phyloP scores from a whole-genome alignment of 176 grass and related monocot species.

The Triticum timopheevii region DNA sequence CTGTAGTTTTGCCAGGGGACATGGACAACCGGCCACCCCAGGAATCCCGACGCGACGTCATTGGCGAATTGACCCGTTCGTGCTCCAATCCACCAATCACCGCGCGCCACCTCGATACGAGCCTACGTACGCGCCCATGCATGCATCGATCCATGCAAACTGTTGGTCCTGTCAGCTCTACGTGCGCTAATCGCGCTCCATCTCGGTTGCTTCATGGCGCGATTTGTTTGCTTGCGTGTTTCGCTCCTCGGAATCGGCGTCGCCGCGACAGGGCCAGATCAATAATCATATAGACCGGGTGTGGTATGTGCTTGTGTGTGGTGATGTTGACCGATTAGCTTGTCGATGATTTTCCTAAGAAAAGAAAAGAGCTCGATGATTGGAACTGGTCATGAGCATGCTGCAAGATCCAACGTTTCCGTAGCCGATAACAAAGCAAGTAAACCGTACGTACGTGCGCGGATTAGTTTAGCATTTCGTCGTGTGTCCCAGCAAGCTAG shows the following conservation, averaged over 20 bases:
- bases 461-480: neutral
- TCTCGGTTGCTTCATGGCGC: too few species aligned
- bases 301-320: neutral
- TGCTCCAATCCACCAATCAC: neutral
- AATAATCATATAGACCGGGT: too few species aligned
- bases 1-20: slow-evolving; percentile 12
- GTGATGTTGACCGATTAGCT: neutral
- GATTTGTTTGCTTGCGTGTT: neutral
- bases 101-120: too few species aligned
- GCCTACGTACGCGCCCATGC: neutral
- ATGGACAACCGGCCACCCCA: neutral
- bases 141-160: neutral
- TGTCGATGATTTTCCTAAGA: too few species aligned
- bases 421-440: slow-evolving; percentile 35
- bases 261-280: neutral
- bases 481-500: too few species aligned
- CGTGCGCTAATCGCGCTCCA: neutral
- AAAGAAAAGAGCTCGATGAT: neutral
- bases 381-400: slow-evolving; percentile 20
- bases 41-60: slow-evolving; percentile 24
- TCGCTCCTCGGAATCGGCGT: slow-evolving; percentile 25
- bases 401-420: slow-evolving; percentile 24
- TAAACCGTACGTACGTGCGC: neutral
- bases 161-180: neutral
- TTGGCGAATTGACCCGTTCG: neutral